Base-by-base conservation (phyloP, 495 filamentous ascomycete species). In the Lophiotrema nucula region DNA sequence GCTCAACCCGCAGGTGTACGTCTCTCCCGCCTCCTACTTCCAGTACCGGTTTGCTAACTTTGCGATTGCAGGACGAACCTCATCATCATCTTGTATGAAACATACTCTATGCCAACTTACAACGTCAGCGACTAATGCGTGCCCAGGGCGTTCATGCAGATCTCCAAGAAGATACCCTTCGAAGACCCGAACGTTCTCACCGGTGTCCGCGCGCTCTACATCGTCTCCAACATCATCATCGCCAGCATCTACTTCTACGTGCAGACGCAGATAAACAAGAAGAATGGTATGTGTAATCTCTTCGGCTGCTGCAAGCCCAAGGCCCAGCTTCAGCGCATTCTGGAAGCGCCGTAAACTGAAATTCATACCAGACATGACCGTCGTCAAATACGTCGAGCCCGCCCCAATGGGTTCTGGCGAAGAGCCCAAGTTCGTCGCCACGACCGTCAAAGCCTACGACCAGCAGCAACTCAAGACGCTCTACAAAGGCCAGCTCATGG, bases 311-410 rank as follows among this genome's bases (percentile, higher is more conserved):
- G 8, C n/a, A n/a, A n/a, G 6, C 23, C n/a, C 22, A 38, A 15
- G 15, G 1, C 43, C 24, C 31, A 37, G 15, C 13, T 15, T 15
- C 13, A 15, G 38, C 18, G 16, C 21, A 19, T 27, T 21, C 46
- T 21, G 21, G 28, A 18, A 22, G n/a, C n/a, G n/a, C 2, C 47
- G 16, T 16, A 12, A 19, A 22, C 6, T 2, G 19, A 3, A 16
- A 51, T 11, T 42, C 3, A 45, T 15, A 2, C 16, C 64, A 98
- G 93, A 98, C 70, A 82, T 95, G 75, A 92, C 92, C n/a, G 95
- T 92, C 12, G 80, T 98, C 70, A 97, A 97, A 78, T 98, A 98
- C 74, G 90, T 97, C 62, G 93, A 98, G 77, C 92, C 91, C 35
- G 83, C 93, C 13, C 81, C 87, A 24, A 89, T 96, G 85, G 92